Conservation (phyloP, 2,329 filamentous ascomycete species). For the Trichothecium sympodiale region DNA sequence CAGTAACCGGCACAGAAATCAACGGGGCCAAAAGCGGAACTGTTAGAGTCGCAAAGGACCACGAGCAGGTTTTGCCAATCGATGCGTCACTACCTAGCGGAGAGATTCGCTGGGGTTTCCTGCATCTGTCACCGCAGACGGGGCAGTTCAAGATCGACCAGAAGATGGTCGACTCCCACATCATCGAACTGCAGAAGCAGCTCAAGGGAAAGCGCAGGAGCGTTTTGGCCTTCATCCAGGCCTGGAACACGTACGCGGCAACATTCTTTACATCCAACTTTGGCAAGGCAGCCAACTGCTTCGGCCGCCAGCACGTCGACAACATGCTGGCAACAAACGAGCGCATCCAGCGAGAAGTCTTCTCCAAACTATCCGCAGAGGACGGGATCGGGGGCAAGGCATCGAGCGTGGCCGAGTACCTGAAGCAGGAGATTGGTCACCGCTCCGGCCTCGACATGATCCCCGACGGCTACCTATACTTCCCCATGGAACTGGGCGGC, state of each 20-base stretch:
- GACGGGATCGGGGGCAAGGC: slow-evolving; percentile 9
- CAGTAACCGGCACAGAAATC: slow-evolving; percentile 44
- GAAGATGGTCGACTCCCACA: slow-evolving; percentile 45
- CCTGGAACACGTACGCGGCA: slow-evolving; percentile 41
- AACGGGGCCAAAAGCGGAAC: slow-evolving; percentile 41
- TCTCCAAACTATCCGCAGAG: slow-evolving; percentile 19
- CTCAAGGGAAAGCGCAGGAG: slow-evolving; percentile 41
- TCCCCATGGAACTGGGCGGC: slow-evolving; percentile 33
- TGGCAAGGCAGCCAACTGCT: slow-evolving; percentile 38
- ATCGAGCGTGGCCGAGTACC: slow-evolving; percentile 39
- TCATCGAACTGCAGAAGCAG: slow-evolving; percentile 46
- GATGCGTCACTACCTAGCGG: slow-evolving; percentile 31
- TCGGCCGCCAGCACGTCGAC: slow-evolving; percentile 38
- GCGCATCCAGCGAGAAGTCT: slow-evolving; percentile 36
- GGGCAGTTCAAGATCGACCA: slow-evolving; percentile 51
- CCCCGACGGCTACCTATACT: slow-evolving; percentile 34
- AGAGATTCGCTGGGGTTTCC: slow-evolving; percentile 42
- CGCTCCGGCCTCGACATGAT: slow-evolving; percentile 37
- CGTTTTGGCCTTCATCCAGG: slow-evolving; percentile 31
- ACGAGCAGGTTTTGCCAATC: slow-evolving; percentile 8
- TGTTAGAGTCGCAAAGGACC: slow-evolving; percentile 24
- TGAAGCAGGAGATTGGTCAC: slow-evolving; percentile 38
- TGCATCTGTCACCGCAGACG: slow-evolving; percentile 38
- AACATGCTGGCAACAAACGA: slow-evolving; percentile 38
- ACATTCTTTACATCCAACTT: slow-evolving; percentile 44